These are phyloP conservation scores for Malus asiatica DNA, from an alignment of 306 rosid genomes.

Conservation along the genomic window DNA sequence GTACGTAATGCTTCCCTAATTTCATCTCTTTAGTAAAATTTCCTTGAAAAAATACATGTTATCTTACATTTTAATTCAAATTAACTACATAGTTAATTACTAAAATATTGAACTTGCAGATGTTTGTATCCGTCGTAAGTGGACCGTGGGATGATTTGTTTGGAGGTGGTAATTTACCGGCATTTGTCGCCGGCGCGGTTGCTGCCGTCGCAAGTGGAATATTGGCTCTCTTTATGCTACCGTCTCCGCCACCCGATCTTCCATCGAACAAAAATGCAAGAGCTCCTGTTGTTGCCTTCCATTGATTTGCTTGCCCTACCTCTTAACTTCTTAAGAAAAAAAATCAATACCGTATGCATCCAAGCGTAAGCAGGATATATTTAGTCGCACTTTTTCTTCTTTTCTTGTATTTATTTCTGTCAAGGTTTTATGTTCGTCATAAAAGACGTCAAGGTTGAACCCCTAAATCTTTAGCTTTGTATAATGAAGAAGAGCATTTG, in stretches of 20 bases:
- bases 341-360: neutral
- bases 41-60: neutral
- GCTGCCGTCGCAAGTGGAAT: conserved; percentile 53
- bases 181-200: conserved; percentile 67
- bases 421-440: neutral
- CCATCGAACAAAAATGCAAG: conserved; percentile 16
- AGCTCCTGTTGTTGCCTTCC: conserved; percentile 26
- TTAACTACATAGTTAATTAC: neutral
- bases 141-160: conserved; percentile 70
- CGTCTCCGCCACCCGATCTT: conserved; percentile 56
- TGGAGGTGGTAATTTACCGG: conserved; percentile 87
- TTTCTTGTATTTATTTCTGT: neutral
- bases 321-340: neutral
- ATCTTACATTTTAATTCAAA: neutral
- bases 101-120: conserved; percentile 15
- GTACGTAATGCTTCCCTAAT: conserved; percentile 10
- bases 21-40: neutral
- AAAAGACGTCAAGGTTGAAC: neutral
- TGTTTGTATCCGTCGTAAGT: conserved; percentile 61
- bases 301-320: conserved; percentile 5
- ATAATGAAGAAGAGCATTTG: too few species aligned
- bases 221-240: conserved; percentile 53
- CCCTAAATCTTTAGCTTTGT: neutral
- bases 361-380: neutral
- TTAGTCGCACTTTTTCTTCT: neutral